Base-by-base conservation (phyloP, 2,329 filamentous ascomycete genomes). In the Arachnomyces sp. region DNA sequence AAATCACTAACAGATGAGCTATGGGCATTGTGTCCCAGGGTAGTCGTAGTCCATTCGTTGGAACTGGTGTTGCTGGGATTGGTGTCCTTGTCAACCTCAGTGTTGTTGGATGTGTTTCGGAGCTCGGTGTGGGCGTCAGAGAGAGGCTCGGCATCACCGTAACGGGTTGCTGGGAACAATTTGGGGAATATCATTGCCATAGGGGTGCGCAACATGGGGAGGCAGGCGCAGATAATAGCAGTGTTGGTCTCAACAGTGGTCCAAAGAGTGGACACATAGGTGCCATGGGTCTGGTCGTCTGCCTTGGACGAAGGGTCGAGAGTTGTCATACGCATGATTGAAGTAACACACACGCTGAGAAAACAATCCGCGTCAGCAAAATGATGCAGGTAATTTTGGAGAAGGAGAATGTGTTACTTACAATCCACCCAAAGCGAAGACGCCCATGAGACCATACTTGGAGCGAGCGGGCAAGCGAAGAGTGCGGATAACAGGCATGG, bases 371-470 rank as follows among this genome's bases (percentile, higher is more conserved):
- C 35, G 42, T 36, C 36, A 42, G 28, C 4, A 21, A 28, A 21
- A 7, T 28, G n/a, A 15, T 34, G 28, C 34, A 13, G 21, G 17
- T 13, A 16, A 7, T 11, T 15, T 17, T 14, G 14, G 21, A 34
- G n/a, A 11, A 11, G 31, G 33, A 11, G 4, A 11, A 33, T 8
- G 17, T 21, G 17, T 11, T 9, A 53, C 59, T 49, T 46, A 64
- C 61, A 59, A 67, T 51, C 34, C 50, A 25, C 49, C 67, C 43
- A 61, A 48, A 16, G 58, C 62, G 56, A 62, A 62, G 35, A 57
- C 62, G 44, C 40, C 52, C 49, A 53, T 61, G 29, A 81, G 62
- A 0, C 72, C 74, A 11, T 73, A 52, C 39, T 75, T 74, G 40
- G 75, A 71, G 3, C 61, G 61, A 3, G 42, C 16, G 9, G 53